A percentile compares a stretch with the other conserved stretches of the same genome.
Conservation (phyloP, 139 green algal species). For the Coccomyxa sp. region DNA sequence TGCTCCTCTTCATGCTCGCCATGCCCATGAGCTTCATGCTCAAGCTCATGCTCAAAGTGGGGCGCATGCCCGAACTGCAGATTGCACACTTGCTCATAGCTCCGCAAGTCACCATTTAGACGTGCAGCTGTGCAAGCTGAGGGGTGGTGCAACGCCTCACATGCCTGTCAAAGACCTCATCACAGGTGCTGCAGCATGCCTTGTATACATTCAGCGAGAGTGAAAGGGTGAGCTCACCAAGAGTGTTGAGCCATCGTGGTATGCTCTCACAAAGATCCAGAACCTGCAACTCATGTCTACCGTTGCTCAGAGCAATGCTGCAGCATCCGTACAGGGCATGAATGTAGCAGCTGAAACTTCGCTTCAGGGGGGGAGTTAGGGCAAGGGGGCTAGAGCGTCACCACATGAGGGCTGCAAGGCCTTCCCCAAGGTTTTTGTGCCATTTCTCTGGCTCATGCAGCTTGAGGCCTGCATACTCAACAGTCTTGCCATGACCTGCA, state of each 20-base stretch:
- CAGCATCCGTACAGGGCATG: background rate
- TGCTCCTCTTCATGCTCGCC: background rate
- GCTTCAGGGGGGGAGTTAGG: too few species aligned
- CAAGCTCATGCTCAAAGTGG: constrained; percentile 51
- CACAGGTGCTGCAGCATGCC: background rate
- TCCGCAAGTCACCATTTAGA: too few species aligned
- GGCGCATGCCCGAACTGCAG: constrained; percentile 47
- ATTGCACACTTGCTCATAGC: background rate
- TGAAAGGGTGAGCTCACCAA: constrained; percentile 33
- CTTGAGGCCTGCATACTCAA: constrained; percentile 63
- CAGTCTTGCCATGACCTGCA: constrained; percentile 21
- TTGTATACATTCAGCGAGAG: background rate
- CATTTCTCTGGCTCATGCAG: constrained; percentile 50
- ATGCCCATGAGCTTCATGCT: constrained; percentile 20
- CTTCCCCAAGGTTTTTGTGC: constrained; percentile 43
- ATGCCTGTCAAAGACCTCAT: background rate
- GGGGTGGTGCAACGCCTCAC: background rate
- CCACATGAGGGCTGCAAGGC: constrained; percentile 68
- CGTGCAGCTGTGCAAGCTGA: too few species aligned
- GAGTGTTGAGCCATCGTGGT: constrained; percentile 58
- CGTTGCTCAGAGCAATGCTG: background rate
- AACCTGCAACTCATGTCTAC: constrained; percentile 44
- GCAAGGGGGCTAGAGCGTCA: background rate
- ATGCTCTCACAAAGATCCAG: constrained; percentile 68
- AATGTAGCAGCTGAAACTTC: background rate